Evolutionary conservation across 768 basidiomycete genomes (phyloP).

Genomic region (Kwoniella europaea): DNA sequence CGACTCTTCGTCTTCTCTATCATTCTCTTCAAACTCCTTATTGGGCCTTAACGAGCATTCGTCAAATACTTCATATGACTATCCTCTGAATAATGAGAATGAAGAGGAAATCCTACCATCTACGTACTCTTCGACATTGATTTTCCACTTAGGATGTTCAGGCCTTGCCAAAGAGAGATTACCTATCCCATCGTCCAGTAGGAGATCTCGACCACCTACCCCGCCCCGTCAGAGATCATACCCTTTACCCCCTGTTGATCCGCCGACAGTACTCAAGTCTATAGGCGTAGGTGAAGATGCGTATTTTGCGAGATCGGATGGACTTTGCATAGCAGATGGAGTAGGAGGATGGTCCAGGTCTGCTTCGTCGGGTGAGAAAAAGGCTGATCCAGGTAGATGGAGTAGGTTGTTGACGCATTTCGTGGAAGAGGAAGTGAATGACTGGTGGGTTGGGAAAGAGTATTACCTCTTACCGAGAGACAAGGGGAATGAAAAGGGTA

Average conservation of each 20-base stretch:
- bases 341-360: slow-evolving; percentile 84
- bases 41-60: slow-evolving; percentile 14
- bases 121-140: slow-evolving; percentile 32
- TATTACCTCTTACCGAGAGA: slow-evolving; percentile 28
- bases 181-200: slow-evolving; percentile 33
- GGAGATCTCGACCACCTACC: slow-evolving; percentile 38
- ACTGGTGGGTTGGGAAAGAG: slow-evolving; percentile 47
- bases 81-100: neutral
- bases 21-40: slow-evolving; percentile 17
- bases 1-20: slow-evolving; percentile 11
- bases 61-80: slow-evolving; percentile 23
- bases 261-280: slow-evolving; percentile 43
- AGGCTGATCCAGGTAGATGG: slow-evolving; percentile 62
- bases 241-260: slow-evolving; percentile 47
- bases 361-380: slow-evolving; percentile 24
- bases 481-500: neutral
- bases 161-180: slow-evolving; percentile 74
- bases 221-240: slow-evolving; percentile 48
- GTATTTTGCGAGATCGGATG: slow-evolving; percentile 68
- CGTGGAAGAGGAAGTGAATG: slow-evolving; percentile 57
- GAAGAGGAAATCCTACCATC: neutral
- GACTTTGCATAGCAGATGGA: slow-evolving; percentile 93
- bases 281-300: slow-evolving; percentile 82
- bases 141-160: slow-evolving; percentile 77
- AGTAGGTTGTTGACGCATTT: slow-evolving; percentile 82